Evolutionary conservation across 2,329 filamentous ascomycete genomes (phyloP).

Genomic region (Chrysosphaeria jannelii): DNA sequence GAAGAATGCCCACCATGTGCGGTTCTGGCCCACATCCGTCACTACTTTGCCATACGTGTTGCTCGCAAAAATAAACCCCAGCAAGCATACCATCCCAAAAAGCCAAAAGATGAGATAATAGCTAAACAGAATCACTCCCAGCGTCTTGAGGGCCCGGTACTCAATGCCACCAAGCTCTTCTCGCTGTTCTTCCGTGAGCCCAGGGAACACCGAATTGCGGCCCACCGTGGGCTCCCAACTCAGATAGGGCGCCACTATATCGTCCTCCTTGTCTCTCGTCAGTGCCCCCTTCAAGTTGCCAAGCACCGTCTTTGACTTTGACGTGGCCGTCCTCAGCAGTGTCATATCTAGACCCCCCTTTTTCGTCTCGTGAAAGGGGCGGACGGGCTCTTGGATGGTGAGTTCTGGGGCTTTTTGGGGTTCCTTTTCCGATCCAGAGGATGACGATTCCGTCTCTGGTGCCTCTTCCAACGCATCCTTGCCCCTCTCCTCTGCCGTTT

Average conservation of each 20-base stretch:
- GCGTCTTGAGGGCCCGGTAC: slow-evolving; percentile 67
- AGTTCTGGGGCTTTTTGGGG: no score
- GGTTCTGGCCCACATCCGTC: slow-evolving; percentile 25
- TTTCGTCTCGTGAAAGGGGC: no score
- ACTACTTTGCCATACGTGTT: slow-evolving; percentile 33
- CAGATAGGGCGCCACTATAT: slow-evolving; percentile 67
- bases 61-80: slow-evolving; percentile 49
- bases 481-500: no score
- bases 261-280: slow-evolving; percentile 19
- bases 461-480: no score
- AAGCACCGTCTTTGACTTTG: no score
- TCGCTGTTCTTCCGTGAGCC: slow-evolving; percentile 64
- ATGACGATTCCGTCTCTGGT: no score
- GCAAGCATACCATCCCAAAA: slow-evolving; percentile 39
- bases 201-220: slow-evolving; percentile 76
- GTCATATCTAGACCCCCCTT: no score
- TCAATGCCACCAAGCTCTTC: slow-evolving; percentile 92
- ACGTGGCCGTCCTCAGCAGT: no score
- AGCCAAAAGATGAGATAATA: slow-evolving; percentile 72
- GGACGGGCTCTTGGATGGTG: no score
- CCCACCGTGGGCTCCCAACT: slow-evolving; percentile 83
- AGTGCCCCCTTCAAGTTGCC: background rate
- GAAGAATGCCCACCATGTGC: slow-evolving; percentile 79
- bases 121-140: slow-evolving; percentile 43
- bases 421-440: no score